Evolutionary conservation across 495 filamentous ascomycete species (phyloP).

Genomic region (Talaromyces borbonicus): DNA sequence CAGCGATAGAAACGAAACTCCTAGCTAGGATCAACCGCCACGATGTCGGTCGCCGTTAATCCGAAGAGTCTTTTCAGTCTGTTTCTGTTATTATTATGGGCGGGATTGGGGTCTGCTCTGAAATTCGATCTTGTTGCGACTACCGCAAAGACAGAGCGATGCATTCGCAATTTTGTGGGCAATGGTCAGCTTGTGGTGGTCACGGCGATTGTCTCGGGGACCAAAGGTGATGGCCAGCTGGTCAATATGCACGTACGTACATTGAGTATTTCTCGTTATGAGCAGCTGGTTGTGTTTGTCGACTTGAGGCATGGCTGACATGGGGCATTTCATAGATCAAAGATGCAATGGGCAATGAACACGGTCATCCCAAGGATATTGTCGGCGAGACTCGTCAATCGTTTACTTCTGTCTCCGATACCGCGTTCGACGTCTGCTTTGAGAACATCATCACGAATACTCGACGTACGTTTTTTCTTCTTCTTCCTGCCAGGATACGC

Average conservation of each 20-base stretch:
- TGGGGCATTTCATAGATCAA: slow-evolving; percentile 56
- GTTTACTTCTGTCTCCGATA: slow-evolving; percentile 90
- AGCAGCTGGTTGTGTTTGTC: too few relatives aligned
- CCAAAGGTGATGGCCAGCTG: slow-evolving; percentile 82
- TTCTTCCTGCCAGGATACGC: neutral
- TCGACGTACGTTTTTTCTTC: slow-evolving; percentile 43
- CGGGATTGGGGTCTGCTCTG: slow-evolving; percentile 46
- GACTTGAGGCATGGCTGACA: neutral
- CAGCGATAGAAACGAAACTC: neutral
- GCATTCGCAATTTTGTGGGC: slow-evolving; percentile 92
- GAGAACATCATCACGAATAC: slow-evolving; percentile 63
- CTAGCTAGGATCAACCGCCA: neutral
- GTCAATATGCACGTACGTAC: slow-evolving; percentile 88
- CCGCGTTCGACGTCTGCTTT: slow-evolving; percentile 95
- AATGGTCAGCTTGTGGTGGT: slow-evolving; percentile 96
- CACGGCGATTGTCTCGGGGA: slow-evolving; percentile 78
- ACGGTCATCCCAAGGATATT: slow-evolving; percentile 82
- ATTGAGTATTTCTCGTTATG: neutral
- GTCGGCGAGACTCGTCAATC: slow-evolving; percentile 86
- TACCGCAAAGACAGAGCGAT: slow-evolving; percentile 62
- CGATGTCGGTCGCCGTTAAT: slow-evolving; percentile 23
- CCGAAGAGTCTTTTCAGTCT: slow-evolving; percentile 28
- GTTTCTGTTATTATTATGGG: slow-evolving; percentile 32
- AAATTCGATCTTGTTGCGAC: slow-evolving; percentile 87
- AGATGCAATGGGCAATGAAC: slow-evolving; percentile 91